Evolutionary conservation across 352 stramenopile species (phyloP).

Genomic region (Pythium guiyangense): DNA sequence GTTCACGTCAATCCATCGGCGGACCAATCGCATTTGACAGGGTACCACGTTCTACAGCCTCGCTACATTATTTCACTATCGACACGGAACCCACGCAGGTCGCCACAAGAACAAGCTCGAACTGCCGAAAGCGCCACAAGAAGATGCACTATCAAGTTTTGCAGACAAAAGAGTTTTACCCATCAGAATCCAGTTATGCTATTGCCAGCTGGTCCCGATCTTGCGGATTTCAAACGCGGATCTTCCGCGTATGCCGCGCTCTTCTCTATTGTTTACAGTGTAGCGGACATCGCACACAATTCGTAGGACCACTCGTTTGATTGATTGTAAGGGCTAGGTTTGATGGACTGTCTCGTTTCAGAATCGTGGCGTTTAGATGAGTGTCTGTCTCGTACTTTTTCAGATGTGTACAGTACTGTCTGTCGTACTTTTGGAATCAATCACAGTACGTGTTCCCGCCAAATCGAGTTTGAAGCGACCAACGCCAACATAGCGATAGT

Average conservation of each 20-base stretch:
- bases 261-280: background rate
- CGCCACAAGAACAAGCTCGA: background rate
- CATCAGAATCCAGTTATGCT: background rate
- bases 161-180: background rate
- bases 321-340: background rate
- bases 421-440: background rate
- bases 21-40: background rate
- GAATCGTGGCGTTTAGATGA: background rate
- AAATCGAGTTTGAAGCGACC: background rate
- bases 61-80: too few species aligned
- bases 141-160: background rate
- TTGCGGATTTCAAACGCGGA: too few species aligned
- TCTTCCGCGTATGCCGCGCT: too few species aligned
- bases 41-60: background rate
- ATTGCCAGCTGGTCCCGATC: background rate
- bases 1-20: background rate
- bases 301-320: background rate
- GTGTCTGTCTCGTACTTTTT: background rate
- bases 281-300: background rate
- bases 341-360: background rate
- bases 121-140: background rate
- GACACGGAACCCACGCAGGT: background rate
- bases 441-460: background rate
- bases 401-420: background rate
- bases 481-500: too few species aligned